phyloP scores from a whole-genome alignment of 2,329 filamentous ascomycete genomes.

The Paradendryphiella salina region DNA sequence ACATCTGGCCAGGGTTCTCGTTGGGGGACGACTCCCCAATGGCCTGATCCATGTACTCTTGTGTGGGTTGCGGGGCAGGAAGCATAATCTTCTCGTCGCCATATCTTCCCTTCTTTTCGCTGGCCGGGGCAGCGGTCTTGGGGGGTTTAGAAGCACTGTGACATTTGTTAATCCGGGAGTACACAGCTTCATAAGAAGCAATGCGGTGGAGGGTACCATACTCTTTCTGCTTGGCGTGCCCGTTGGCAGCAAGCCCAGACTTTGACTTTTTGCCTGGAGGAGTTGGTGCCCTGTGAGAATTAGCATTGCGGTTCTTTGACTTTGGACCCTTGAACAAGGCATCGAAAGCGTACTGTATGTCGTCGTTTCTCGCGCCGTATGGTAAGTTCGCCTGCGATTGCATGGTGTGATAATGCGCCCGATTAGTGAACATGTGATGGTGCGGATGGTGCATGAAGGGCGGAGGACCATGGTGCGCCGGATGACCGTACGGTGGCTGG shows the following conservation, averaged over 20 bases:
- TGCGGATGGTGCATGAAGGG: conserved; percentile 9
- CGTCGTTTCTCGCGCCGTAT: conserved; percentile 16
- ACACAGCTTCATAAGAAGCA: neutral
- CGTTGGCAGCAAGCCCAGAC: conserved; percentile 16
- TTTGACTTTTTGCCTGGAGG: conserved; percentile 20
- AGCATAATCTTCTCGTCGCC: conserved; percentile 38
- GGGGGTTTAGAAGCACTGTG: conserved; percentile 15
- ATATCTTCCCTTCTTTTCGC: conserved; percentile 21
- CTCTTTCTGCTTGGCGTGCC: conserved; percentile 22
- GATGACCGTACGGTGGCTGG: conserved; percentile 9
- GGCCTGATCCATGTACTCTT: conserved; percentile 64
- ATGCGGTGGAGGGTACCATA: conserved; percentile 22
- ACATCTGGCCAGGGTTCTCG: conserved; percentile 61
- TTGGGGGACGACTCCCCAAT: conserved; percentile 40
- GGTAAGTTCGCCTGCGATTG: conserved; percentile 18
- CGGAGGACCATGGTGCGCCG: conserved; percentile 1
- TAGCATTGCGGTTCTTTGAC: conserved; percentile 19
- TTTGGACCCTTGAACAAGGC: conserved; percentile 16
- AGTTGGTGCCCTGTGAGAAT: conserved; percentile 22
- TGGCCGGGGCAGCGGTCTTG: conserved; percentile 3
- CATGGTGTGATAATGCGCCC: conserved; percentile 18
- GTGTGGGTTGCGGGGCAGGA: conserved; percentile 62
- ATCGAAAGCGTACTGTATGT: conserved; percentile 29
- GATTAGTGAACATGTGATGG: conserved; percentile 17
- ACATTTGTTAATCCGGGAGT: conserved; percentile 29